A percentile compares a stretch with the other conserved stretches of the same genome.
phyloP scores from a whole-genome alignment of 2,329 filamentous ascomycete genomes.

The Myriosclerotinia duriaeana region DNA sequence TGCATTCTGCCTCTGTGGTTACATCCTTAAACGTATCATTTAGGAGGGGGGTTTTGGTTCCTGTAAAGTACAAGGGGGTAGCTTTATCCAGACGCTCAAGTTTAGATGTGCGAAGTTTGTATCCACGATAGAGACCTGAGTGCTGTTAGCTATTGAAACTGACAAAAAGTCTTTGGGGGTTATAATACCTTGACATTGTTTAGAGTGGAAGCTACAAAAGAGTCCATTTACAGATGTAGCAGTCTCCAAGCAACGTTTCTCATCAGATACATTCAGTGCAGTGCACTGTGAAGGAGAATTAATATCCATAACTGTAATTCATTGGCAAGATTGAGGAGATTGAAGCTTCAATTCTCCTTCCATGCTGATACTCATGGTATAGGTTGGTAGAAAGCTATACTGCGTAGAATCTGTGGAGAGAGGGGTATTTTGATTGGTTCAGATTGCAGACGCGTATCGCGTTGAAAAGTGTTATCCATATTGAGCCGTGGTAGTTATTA shows the following conservation, averaged over 20 bases:
- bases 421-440: neutral
- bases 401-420: neutral
- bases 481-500: neutral
- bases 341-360: neutral
- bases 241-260: slow-evolving; percentile 40
- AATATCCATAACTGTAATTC: neutral
- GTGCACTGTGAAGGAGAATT: slow-evolving; percentile 26
- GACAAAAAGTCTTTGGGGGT: neutral
- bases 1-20: slow-evolving; percentile 42
- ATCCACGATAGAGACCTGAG: slow-evolving; percentile 48
- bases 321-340: neutral
- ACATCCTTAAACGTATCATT: slow-evolving; percentile 45
- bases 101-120: slow-evolving; percentile 49
- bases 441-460: neutral
- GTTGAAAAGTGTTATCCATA: neutral
- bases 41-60: slow-evolving; percentile 42
- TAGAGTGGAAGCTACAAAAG: slow-evolving; percentile 46
- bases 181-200: slow-evolving; percentile 43
- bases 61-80: slow-evolving; percentile 44
- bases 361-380: neutral
- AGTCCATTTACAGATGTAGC: slow-evolving; percentile 46
- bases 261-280: slow-evolving; percentile 43
- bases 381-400: neutral
- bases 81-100: slow-evolving; percentile 44
- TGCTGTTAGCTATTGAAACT: neutral